Base-by-base conservation (phyloP, 1,139 yeast genomes). In the Lodderomyces metapsilosis region DNA sequence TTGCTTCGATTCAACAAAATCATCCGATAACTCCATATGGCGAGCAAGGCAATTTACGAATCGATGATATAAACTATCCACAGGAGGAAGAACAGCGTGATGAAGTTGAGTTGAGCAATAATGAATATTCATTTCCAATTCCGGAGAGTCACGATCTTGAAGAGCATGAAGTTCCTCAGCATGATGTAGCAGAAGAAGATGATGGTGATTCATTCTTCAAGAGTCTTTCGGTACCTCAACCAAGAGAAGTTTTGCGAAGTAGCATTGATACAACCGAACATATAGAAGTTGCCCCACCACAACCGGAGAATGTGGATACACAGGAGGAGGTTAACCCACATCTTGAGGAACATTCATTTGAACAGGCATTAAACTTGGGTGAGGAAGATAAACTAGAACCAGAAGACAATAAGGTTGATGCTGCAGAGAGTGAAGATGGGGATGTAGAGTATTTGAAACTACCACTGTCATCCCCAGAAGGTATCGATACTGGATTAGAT, bases 1-100 rank as follows among this genome's bases (percentile, higher is more conserved):
- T 36, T 27, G 34, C 38, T 18, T 36, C 38, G 3, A 25, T 36
- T n/a, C 38, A 36, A 36, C 38, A 36, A 22, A 32, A 32, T 20
- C 35, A 32, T 32, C 35, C 35, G 5, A 32, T 32, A 18, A 32
- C 35, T 32, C 35, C 35, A 11, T 32, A 32, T 18, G 16, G 15
- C 8, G 18, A 28, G 18, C 32, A 28, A 7, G 32, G 15, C 11
- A 28, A 28, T 10, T 15, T 28, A 16, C 30, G 24, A 27, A 24
- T 24, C 27, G 33, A 36, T 12, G 41, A 38, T 34, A 38, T 31
- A 22, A 24, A 6, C 6, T 20, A 28, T 16, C 32, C 34, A 15
- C 6, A n/a, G 5, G 24, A 21, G 12, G 23, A 15, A 11, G 38
- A 21, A 13, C 34, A 31, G 5, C 15, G 11, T 4, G 18, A 32